Evolutionary conservation across 176 grass and related monocot species (phyloP), one percentile per base, ranked within the genome.

Genomic region (Carex cristatella): DNA sequence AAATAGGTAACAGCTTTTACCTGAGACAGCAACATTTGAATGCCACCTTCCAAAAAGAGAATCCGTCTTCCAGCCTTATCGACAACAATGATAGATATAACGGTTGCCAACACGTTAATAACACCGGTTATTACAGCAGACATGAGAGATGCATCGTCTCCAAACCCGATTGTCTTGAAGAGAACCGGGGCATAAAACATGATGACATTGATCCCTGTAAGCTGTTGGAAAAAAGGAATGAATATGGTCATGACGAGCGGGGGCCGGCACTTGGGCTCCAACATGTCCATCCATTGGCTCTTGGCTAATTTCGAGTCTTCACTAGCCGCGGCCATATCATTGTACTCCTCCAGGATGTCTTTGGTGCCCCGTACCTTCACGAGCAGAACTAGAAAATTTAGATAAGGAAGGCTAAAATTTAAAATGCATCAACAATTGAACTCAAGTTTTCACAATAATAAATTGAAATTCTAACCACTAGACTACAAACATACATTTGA

Each of bases 191-290:
- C 79, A 46, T 81, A 81, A 46, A 81, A 81, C 79, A 81, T 81
- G 56, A 81, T 81, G 56, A 88, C 86, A n/a, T 88, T 88, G 70
- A 88, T 88, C 35, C 86, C 86, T 4, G 81, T 88, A 15, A 88
- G 3, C 37, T 81, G 79, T 27, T 81, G 79, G 37, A 81, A 81
- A 3, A 81, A 81, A 23, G 79, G 79, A 4, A 81, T 46, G 8
- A 81, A 58, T 40, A 81, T 81, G 15, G 79, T 62, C 15, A 81
- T 44, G 35, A 81, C 7, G 10, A 81, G 56, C 0, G 79, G 79
- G 58, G 79, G 79, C 32, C 79, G 55, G 57, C 79, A 81, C 33
- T 19, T 61, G 1, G 55, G 55, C 30, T 81, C 79, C 9, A 61
- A 81, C 57, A 81, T 62, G 16, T 81, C 79, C 32, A 64, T 81